Conservation (phyloP, 345 rosid genomes). For the Draba incana region DNA sequence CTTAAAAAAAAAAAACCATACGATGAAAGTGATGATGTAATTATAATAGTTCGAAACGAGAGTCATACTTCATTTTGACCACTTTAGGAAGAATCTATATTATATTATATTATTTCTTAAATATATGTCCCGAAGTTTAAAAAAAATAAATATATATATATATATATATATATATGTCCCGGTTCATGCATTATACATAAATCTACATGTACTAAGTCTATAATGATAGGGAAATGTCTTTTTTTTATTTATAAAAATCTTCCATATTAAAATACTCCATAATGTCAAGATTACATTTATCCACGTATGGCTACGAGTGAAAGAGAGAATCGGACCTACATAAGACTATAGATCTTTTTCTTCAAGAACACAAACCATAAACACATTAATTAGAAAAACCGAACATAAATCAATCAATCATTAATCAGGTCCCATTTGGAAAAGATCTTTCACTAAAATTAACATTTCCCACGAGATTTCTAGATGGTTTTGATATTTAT, state of each 20-base stretch:
- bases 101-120: too few relatives aligned
- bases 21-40: background rate
- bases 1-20: background rate
- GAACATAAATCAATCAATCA: conserved; percentile 25
- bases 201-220: background rate
- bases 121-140: too few relatives aligned
- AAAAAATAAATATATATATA: too few relatives aligned
- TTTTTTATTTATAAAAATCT: background rate
- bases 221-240: conserved; percentile 11
- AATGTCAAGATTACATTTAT: conserved; percentile 6
- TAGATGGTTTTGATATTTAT: conserved; percentile 9
- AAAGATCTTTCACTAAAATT: conserved; percentile 24
- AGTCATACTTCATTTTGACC: conserved; percentile 24
- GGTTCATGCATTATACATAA: conserved; percentile 22
- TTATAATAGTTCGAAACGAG: conserved; percentile 1
- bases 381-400: background rate
- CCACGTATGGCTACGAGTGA: conserved; percentile 16
- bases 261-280: background rate
- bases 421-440: conserved; percentile 33
- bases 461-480: conserved; percentile 30
- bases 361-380: conserved; percentile 8
- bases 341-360: conserved; percentile 7
- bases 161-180: background rate
- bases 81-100: background rate
- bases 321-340: conserved; percentile 28